Evolutionary conservation across 2,329 filamentous ascomycete species (phyloP).

Genomic region (Nectriaceae sp.): DNA sequence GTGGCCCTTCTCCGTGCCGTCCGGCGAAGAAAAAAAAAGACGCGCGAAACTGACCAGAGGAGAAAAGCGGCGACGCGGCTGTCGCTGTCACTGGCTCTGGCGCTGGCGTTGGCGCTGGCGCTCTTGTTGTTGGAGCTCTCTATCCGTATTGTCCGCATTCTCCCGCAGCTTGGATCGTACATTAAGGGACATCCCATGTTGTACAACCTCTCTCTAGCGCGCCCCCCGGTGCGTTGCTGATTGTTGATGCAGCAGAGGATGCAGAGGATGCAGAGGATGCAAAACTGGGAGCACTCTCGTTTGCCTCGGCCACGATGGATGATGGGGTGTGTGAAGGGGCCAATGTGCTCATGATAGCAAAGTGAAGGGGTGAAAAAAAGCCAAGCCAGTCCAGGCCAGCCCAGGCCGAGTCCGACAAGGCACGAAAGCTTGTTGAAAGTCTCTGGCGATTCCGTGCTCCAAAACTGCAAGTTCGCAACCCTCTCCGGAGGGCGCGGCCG

Average conservation of each 20-base stretch:
- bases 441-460: background rate
- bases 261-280: slow-evolving; percentile 3
- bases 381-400: slow-evolving; percentile 26
- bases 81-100: background rate
- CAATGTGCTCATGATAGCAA: slow-evolving; percentile 1
- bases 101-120: slow-evolving; percentile 5
- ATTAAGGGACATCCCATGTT: background rate
- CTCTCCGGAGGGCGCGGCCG: slow-evolving; percentile 14
- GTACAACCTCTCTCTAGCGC: slow-evolving; percentile 14
- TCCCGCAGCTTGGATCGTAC: slow-evolving; percentile 24
- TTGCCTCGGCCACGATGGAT: background rate
- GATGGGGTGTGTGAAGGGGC: too few relatives aligned
- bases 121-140: background rate
- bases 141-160: slow-evolving; percentile 20
- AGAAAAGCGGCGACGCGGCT: background rate
- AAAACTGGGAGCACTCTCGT: background rate
- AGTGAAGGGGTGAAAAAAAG: slow-evolving; percentile 13
- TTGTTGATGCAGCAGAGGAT: slow-evolving; percentile 10
- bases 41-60: background rate
- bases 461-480: slow-evolving; percentile 5
- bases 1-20: slow-evolving; percentile 14
- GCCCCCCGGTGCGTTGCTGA: slow-evolving; percentile 20
- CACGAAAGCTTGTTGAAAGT: too few relatives aligned
- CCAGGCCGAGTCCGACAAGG: too few relatives aligned
- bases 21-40: slow-evolving; percentile 8